Conservation (phyloP, 2,329 filamentous ascomycete species). For the Chaetothyriales sp. region DNA sequence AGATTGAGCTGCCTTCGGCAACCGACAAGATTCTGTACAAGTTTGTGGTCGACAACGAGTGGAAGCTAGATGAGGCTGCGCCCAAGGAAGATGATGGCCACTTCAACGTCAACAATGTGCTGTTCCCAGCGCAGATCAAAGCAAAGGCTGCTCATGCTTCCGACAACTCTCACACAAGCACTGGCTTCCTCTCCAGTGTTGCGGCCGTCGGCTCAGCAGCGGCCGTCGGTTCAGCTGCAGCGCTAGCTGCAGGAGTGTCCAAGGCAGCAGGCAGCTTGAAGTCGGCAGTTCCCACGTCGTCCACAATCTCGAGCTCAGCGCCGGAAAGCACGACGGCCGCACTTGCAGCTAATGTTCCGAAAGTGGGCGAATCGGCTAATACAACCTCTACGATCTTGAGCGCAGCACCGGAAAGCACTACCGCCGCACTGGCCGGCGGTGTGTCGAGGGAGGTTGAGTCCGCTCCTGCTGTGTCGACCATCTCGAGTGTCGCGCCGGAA, state of each 20-base stretch:
- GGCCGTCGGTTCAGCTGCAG: constrained; percentile 50
- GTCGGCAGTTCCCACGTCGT: not conserved
- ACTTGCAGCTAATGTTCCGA: constrained; percentile 23
- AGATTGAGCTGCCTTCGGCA: constrained; percentile 52
- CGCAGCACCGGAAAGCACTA: constrained; percentile 55
- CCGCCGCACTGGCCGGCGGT: constrained; percentile 37
- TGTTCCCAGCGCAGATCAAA: constrained; percentile 57
- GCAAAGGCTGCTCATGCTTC: constrained; percentile 6
- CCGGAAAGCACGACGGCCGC: constrained; percentile 57
- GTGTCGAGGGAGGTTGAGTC: constrained; percentile 19
- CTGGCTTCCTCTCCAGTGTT: constrained; percentile 40
- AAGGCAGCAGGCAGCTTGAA: not conserved
- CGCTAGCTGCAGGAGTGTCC: not conserved
- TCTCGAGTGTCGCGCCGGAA: constrained; percentile 52
- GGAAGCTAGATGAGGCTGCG: constrained; percentile 67
- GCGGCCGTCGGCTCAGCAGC: constrained; percentile 57
- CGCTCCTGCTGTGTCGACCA: constrained; percentile 1
- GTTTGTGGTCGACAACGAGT: constrained; percentile 91
- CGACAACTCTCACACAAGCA: constrained; percentile 1
- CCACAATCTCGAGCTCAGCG: constrained; percentile 43
- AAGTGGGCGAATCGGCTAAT: not conserved
- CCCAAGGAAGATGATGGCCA: constrained; percentile 68
- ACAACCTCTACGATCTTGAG: constrained; percentile 34
- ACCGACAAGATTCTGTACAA: constrained; percentile 80
- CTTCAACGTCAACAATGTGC: constrained; percentile 86